Evolutionary conservation across 176 grass and related monocot species (phyloP), one percentile per base, ranked within the genome.

Genomic region (Poa pratensis): DNA sequence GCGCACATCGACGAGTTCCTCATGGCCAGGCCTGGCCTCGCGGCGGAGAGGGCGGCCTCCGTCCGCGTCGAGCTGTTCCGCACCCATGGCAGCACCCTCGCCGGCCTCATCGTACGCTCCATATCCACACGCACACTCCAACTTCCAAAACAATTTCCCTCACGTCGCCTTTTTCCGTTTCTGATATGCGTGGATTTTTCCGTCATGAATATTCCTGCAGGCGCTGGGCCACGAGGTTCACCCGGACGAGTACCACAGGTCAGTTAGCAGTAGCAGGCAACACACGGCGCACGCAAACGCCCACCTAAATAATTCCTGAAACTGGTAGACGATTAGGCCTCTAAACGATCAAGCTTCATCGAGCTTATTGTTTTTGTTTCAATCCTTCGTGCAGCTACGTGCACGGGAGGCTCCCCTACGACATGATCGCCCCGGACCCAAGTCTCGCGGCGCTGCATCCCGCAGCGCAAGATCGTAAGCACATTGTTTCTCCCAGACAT

Each of bases 161-260:
- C 40, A 17, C 32, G 52, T 40, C 24, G 59, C 9, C 16, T 26
- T 24, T 28, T 18, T 55, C 57, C 57, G 11, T 63, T 63, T 63
- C 60, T 63, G 60, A 63, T 1, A 7, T 20, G 46, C 3, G 46
- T 5, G 60, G 60, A 63, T 7, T 63, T 16, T 28, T 63, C 13
- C 68, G 77, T 23, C 42, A 74, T 57, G 24, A 12, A 60, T 49
- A 46, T 71, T 82, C 22, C 85, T 6, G 48, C 91, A 98, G 95
- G 93, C 80, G 37, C 89, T 88, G 52, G 95, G 95, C 52, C 91
- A 93, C 19, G 91, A 95, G 62, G 89, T 95, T 64, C 93, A 98
- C 55, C 91, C 95, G 18, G 91, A 98, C 26, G 93, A 98, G 80
- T 98, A 98, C 77, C 95, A 98, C 93, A 92, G 95, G 95, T 98